A percentile compares a stretch with the other conserved stretches of the same genome.
Conservation (phyloP, 305 asterid species). For the Fraxinus velutina region DNA sequence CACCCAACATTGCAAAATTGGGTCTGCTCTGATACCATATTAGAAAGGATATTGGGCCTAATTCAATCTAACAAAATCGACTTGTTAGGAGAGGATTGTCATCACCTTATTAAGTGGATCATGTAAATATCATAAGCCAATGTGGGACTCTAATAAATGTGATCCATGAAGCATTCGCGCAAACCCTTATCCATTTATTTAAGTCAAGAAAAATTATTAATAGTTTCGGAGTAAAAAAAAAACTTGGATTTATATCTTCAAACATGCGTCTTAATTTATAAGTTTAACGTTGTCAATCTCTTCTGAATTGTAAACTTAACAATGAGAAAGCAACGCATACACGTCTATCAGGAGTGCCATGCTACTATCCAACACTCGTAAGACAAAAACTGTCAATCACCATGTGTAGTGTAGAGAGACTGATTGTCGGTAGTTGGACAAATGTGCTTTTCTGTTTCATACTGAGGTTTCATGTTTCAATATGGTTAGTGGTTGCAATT, state of each 20-base stretch:
- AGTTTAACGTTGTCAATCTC: background rate
- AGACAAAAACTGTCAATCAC: background rate
- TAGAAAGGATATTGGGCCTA: too few species aligned
- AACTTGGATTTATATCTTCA: background rate
- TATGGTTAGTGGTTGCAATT: background rate
- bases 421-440: background rate
- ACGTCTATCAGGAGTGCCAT: background rate
- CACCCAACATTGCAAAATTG: too few species aligned
- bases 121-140: too few species aligned
- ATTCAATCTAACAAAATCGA: too few species aligned
- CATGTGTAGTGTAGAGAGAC: background rate
- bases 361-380: background rate
- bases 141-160: background rate
- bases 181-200: background rate
- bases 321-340: background rate
- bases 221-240: background rate
- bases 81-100: too few species aligned
- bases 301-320: background rate
- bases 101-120: too few species aligned
- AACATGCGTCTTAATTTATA: background rate
- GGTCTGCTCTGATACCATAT: too few species aligned
- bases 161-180: background rate
- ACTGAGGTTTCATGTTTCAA: background rate
- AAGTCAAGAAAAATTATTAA: background rate
- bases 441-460: background rate